Evolutionary conservation across 371 early-diverging fungal species (phyloP).

Genomic region (Rhizopus sp.): DNA sequence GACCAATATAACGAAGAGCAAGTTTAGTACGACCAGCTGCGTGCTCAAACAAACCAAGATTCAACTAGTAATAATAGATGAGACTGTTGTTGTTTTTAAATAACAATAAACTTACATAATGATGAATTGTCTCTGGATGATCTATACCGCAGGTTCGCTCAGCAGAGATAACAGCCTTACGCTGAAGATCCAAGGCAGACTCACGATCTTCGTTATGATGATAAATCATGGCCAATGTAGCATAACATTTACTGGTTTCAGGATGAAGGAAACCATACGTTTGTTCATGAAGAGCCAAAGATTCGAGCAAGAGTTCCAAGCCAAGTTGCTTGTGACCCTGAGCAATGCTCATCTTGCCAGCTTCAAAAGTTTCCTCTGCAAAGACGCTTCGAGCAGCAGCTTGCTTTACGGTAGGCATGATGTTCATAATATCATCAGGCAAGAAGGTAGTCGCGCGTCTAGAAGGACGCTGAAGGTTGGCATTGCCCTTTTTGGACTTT

Average conservation of each 20-base stretch:
- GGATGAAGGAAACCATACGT: constrained; percentile 90
- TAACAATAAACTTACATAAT: constrained; percentile 65
- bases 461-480: constrained; percentile 3
- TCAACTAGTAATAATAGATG: constrained; percentile 52
- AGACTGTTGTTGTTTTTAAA: not conserved
- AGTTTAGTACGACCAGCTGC: constrained; percentile 73
- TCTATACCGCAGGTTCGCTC: constrained; percentile 90
- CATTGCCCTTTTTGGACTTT: constrained; percentile 20
- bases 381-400: constrained; percentile 69
- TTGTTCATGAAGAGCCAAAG: constrained; percentile 88
- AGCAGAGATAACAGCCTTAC: constrained; percentile 82
- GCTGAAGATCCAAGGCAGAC: constrained; percentile 77
- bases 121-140: constrained; percentile 86
- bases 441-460: constrained; percentile 59
- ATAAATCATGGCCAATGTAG: constrained; percentile 84
- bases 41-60: constrained; percentile 88
- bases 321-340: constrained; percentile 82
- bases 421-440: constrained; percentile 76
- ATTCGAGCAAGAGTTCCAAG: constrained; percentile 81
- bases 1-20: constrained; percentile 79
- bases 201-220: constrained; percentile 80
- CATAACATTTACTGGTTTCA: constrained; percentile 84
- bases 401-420: constrained; percentile 84
- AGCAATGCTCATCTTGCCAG: constrained; percentile 79
- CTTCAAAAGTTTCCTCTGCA: constrained; percentile 90